Base-by-base conservation (phyloP, 176 grass and related monocot species). In the Pontederia paniculata region DNA sequence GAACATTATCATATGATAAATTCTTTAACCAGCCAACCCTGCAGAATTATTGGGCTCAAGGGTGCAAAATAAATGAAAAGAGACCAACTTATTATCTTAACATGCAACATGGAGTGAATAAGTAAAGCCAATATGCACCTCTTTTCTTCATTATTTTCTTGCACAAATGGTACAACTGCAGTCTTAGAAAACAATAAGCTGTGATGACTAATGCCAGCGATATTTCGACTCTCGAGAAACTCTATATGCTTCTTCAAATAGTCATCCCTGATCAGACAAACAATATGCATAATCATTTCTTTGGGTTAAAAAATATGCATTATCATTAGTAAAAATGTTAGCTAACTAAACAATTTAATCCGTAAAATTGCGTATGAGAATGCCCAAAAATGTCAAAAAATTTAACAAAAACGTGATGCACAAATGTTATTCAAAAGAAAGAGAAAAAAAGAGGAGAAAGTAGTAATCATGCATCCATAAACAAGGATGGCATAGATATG, bases 181-280 rank as follows among this genome's bases (percentile, higher is more conserved):
- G 86, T 77, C 66, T 97, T 87, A 13, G 86, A 97, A 69, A 84
- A 97, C 12, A 90, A 72, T 58, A 97, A 82, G 75, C 80, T 97
- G 65, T 90, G 91, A 67, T 90, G 83, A 44, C 83, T 90, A 67
- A 90, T 86, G 58, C 91, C 91, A 5, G 79, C 85, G 68, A 96
- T 86, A 60, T 72, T 83, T 79, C 84, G 82, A 54, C 67, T 56
- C 60, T 97, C 86, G 23, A 90, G 55, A 80, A 84, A 97, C 10
- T 84, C 50, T 19, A 88, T 84, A 75, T 88, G 91, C 58, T 80
- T 65, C 44, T 18, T 73, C 68, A 87, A 75, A 54, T 58, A 74
- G 9, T 87, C 80, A 54, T 87, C 83, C 91, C 91, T 97, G 71
- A 22, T 10, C 54, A 50, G 75, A 14, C 41, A 21, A 48, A 58